A percentile compares a stretch with the other conserved stretches of the same genome.
Evolutionary conservation across 2,329 filamentous ascomycete genomes (phyloP).

Genomic region (Endocalyx cinctus): DNA sequence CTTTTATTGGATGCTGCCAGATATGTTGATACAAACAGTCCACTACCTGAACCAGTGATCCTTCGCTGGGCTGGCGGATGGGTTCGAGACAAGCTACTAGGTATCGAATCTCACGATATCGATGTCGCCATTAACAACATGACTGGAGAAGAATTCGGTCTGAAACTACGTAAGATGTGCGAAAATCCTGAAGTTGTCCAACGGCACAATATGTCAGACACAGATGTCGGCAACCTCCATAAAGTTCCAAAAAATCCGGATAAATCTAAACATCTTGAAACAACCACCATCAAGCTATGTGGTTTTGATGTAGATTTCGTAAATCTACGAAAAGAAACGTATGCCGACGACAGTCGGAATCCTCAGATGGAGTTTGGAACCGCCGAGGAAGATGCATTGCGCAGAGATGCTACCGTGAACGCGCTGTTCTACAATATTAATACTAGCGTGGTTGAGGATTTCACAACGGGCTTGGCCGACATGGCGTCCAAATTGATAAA

Average conservation of each 20-base stretch:
- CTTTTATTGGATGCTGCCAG: conserved; percentile 78
- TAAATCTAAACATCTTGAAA: conserved; percentile 94
- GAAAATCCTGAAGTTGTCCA: conserved; percentile 52
- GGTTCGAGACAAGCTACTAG: conserved; percentile 80
- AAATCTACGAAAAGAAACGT: conserved; percentile 88
- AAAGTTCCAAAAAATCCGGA: conserved; percentile 90
- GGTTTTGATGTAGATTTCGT: conserved; percentile 91
- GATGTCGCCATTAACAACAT: conserved; percentile 82
- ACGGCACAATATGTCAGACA: conserved; percentile 53
- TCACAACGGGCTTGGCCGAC: conserved; percentile 74
- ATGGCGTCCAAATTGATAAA: conserved; percentile 69
- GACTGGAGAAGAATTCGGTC: conserved; percentile 75
- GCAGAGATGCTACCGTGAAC: conserved; percentile 90
- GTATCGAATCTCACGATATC: conserved; percentile 70
- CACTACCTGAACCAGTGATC: conserved; percentile 51
- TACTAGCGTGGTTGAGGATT: conserved; percentile 75
- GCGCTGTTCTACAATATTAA: conserved; percentile 94
- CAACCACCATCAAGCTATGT: conserved; percentile 79
- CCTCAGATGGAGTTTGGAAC: conserved; percentile 93
- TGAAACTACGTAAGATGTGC: conserved; percentile 65
- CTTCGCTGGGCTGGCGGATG: conserved; percentile 81
- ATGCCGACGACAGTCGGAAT: conserved; percentile 82
- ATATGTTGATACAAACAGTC: conserved; percentile 53
- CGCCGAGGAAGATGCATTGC: conserved; percentile 80
- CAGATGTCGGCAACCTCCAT: conserved; percentile 71